These are phyloP conservation scores for Lipomyces starkeyi DNA, from an alignment of 805 yeast genomes.

Conservation along the genomic window DNA sequence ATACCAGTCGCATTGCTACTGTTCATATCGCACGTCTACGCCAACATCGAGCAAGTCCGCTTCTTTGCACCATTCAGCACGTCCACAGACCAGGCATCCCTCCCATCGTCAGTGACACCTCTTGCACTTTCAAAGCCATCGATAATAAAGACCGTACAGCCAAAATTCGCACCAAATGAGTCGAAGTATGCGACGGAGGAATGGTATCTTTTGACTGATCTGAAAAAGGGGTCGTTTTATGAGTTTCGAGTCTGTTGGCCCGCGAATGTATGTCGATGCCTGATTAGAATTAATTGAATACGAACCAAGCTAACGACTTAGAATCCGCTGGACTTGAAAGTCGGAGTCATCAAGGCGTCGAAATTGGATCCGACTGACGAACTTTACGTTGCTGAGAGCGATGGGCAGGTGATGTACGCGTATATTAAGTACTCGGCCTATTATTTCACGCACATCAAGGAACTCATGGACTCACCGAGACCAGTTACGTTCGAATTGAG, in stretches of 20 bases:
- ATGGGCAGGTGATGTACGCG: constrained; percentile 30
- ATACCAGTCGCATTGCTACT: background rate
- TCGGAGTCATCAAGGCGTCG: constrained; percentile 34
- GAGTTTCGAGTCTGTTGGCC: constrained; percentile 40
- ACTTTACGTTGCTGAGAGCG: constrained; percentile 24
- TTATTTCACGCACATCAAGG: constrained; percentile 27
- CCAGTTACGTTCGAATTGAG: constrained; percentile 34
- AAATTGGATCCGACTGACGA: constrained; percentile 23
- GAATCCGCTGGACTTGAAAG: constrained; percentile 35
- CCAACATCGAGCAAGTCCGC: constrained; percentile 37
- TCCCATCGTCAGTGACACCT: constrained; percentile 17
- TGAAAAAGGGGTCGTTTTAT: constrained; percentile 33
- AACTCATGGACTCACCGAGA: constrained; percentile 30
- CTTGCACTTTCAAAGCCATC: constrained; percentile 26
- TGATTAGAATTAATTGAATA: background rate
- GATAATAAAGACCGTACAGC: constrained; percentile 26
- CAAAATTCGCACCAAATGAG: constrained; percentile 23
- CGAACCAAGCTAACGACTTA: background rate
- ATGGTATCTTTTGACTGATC: constrained; percentile 28
- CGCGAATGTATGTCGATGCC: constrained; percentile 25
- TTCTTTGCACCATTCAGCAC: constrained; percentile 36
- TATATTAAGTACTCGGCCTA: constrained; percentile 34
- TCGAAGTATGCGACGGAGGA: constrained; percentile 31
- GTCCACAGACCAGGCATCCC: constrained; percentile 6
- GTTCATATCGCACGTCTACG: constrained; percentile 11